Base-by-base conservation (phyloP, 2,329 filamentous ascomycete genomes). In the Botryotinia calthae region DNA sequence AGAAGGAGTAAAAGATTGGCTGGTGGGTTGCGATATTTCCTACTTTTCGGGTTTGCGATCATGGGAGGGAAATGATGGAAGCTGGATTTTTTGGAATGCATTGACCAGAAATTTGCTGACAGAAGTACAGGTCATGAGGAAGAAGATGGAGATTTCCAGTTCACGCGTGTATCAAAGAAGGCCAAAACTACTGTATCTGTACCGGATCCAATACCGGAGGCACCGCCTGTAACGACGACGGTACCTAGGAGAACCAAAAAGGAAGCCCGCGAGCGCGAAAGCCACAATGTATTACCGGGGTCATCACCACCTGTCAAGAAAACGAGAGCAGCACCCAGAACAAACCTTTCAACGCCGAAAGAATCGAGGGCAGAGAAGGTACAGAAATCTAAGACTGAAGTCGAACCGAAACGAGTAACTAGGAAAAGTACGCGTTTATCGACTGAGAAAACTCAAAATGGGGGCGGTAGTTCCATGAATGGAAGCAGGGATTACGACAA, bases 131-230 rank as follows among this genome's bases (percentile, higher is more conserved):
- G 82, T 75, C 91, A 91, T 78, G 91, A 93, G 78, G 92, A 95
- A 81, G 88, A 92, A 79, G 90, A 93, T 83, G 92, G 92, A 78
- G 93, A 93, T 75, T 95, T 95, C 78, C 85, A 89, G 73, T 95
- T 94, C 81, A 89, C 90, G 75, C 88, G 92, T 77, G 89, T 87
- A 75, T 85, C 90, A 18, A 92, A 92, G 79, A 84, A 88, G 79
- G 85, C 86, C 74, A 93, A 91, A 82, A 86, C 87, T 61, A 85
- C 86, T 73, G 65, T 66, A 44, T 51, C 65, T 42, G 44, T 42
- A 22, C 71, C 71, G 6, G 71, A 63, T 31, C 56, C 56, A 54
- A 74, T 81, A 79, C 78, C 82, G 61, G 84, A 85, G 72, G 65
- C 65, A 31, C 82, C 84, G 64, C 82, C 84, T 16, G 81, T 82